A percentile compares a stretch with the other conserved stretches of the same genome.
Evolutionary conservation across 768 basidiomycete species (phyloP).

Genomic region (Nidularia pulvinata): DNA sequence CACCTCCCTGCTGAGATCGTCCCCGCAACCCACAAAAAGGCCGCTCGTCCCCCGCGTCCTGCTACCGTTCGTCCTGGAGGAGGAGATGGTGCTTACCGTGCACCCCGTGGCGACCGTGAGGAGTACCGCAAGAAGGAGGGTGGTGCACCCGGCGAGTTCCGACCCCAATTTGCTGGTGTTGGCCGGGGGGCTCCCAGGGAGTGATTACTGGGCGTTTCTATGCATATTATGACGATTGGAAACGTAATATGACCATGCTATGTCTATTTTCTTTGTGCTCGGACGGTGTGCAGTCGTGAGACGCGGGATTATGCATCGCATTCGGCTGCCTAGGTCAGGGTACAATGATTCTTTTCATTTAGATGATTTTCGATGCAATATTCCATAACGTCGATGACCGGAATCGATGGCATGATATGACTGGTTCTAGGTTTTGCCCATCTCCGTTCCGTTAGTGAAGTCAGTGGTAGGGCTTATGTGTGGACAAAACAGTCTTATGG

Average conservation of each 20-base stretch:
- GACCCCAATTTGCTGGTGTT: conserved; percentile 87
- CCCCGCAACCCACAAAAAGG: conserved; percentile 97
- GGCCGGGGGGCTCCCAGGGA: conserved; percentile 86
- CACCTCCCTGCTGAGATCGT: conserved; percentile 97
- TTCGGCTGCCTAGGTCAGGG: no score
- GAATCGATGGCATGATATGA: no score
- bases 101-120: conserved; percentile 87
- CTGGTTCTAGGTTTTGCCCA: no score
- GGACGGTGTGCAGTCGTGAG: no score
- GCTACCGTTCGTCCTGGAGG: conserved; percentile 71
- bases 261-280: not conserved
- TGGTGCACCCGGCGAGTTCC: conserved; percentile 86
- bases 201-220: conserved; percentile 26
- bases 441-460: no score
- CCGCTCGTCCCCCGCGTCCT: conserved; percentile 83
- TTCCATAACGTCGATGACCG: no score
- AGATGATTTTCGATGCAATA: no score
- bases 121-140: conserved; percentile 94
- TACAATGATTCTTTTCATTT: no score
- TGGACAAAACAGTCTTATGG: no score
- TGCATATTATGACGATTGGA: not conserved
- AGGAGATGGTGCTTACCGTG: conserved; percentile 82
- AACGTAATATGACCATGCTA: not conserved
- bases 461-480: no score
- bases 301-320: no score